Percentiles rank a stretch among this genome's conserved stretches.
Evolutionary conservation across 2,329 filamentous ascomycete genomes (phyloP).

Genomic region (Orbilia quercus): DNA sequence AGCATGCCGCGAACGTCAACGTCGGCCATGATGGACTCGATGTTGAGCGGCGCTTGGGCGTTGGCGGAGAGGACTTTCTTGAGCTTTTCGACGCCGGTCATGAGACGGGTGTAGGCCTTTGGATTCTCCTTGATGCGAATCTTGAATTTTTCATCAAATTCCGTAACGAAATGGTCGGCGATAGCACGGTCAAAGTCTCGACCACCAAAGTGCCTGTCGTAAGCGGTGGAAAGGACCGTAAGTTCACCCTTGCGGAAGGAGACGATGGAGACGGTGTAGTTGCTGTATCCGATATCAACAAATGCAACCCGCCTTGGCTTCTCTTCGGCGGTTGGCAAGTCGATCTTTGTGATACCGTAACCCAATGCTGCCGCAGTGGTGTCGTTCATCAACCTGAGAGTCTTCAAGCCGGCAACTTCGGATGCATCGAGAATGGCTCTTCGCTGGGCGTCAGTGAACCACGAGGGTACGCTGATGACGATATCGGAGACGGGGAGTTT

Average conservation of each 20-base stretch:
- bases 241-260: slow-evolving; percentile 98
- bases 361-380: slow-evolving; percentile 95
- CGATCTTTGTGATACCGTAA: slow-evolving; percentile 97
- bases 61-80: slow-evolving; percentile 99
- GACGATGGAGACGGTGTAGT: slow-evolving; percentile 92
- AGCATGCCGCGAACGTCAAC: slow-evolving; percentile 88
- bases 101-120: slow-evolving; percentile 87
- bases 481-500: slow-evolving; percentile 91
- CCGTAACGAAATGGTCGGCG: slow-evolving; percentile 91
- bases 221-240: slow-evolving; percentile 89
- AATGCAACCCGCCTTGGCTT: slow-evolving; percentile 90
- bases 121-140: slow-evolving; percentile 91
- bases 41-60: slow-evolving; percentile 89
- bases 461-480: slow-evolving; percentile 92
- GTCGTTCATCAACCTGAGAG: slow-evolving; percentile 95
- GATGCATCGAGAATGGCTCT: slow-evolving; percentile 88
- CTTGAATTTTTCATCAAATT: slow-evolving; percentile 98
- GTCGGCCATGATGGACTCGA: slow-evolving; percentile 99
- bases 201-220: slow-evolving; percentile 95
- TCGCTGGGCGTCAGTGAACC: slow-evolving; percentile 96
- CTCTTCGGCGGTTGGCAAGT: slow-evolving; percentile 88
- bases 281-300: slow-evolving; percentile 94
- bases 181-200: slow-evolving; percentile 96
- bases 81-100: slow-evolving; percentile 90
- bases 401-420: slow-evolving; percentile 91